A percentile compares a stretch with the other conserved stretches of the same genome.
phyloP scores from a whole-genome alignment of 2,329 filamentous ascomycete genomes.

The Talaromyces sp. region DNA sequence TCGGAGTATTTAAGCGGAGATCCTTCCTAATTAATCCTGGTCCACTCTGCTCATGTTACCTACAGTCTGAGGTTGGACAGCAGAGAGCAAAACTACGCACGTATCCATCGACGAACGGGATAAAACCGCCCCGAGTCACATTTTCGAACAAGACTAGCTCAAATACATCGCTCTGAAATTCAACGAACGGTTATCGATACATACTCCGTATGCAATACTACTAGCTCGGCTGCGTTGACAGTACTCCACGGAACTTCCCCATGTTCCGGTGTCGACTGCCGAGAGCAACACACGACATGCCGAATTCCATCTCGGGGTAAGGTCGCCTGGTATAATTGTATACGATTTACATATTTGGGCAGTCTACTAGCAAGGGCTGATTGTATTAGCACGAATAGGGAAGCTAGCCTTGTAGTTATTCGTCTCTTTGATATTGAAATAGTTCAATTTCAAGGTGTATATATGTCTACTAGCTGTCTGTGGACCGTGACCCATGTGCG shows the following conservation, averaged over 20 bases:
- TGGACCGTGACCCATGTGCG: too few species aligned
- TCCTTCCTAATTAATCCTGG: not conserved
- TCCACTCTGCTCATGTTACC: not conserved
- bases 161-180: not conserved
- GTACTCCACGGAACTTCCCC: not conserved
- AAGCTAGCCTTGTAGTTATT: not conserved
- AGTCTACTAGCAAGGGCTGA: not conserved
- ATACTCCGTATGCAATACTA: not conserved
- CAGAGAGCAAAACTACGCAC: not conserved
- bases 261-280: constrained; percentile 2
- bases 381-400: not conserved
- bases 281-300: constrained; percentile 1
- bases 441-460: too few species aligned
- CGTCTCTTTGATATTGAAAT: too few species aligned
- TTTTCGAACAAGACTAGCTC: not conserved
- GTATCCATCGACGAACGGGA: not conserved
- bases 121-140: not conserved
- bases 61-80: too few species aligned
- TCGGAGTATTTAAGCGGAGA: not conserved
- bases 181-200: too few species aligned
- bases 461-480: too few species aligned
- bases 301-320: not conserved
- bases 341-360: not conserved
- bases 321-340: not conserved
- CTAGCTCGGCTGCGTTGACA: not conserved